phyloP scores from a whole-genome alignment of 2,329 filamentous ascomycete genomes.

The Stemphylium vesicarium region DNA sequence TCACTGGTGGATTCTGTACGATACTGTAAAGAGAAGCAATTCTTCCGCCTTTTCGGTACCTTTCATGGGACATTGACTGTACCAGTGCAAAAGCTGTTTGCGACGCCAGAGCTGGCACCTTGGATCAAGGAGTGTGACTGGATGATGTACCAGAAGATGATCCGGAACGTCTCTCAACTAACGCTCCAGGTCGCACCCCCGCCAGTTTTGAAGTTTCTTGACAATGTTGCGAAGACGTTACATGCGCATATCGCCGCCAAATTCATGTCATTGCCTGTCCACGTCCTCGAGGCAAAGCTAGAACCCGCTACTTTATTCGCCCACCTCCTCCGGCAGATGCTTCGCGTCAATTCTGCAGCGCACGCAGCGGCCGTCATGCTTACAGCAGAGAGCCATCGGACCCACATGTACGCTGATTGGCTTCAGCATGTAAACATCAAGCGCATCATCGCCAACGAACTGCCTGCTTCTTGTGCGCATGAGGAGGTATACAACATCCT shows the following conservation, averaged over 20 bases:
- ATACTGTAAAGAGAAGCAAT: constrained; percentile 95
- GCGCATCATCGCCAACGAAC: constrained; percentile 62
- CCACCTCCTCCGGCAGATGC: constrained; percentile 80
- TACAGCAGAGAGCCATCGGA: constrained; percentile 84
- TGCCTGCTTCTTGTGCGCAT: constrained; percentile 59
- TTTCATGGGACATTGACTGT: constrained; percentile 97
- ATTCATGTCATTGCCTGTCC: constrained; percentile 82
- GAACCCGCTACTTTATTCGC: constrained; percentile 89
- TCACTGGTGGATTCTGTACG: constrained; percentile 94
- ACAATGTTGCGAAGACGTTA: constrained; percentile 82
- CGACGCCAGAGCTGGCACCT: constrained; percentile 77
- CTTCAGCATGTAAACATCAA: constrained; percentile 66
- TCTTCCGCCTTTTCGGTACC: constrained; percentile 91
- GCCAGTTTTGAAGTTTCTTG: constrained; percentile 82
- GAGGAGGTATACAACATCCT: constrained; percentile 63
- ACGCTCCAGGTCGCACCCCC: constrained; percentile 91
- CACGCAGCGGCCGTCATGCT: constrained; percentile 94
- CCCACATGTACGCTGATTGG: constrained; percentile 96
- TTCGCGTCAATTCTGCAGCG: constrained; percentile 90
- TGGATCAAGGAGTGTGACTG: constrained; percentile 98
- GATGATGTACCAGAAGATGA: constrained; percentile 95
- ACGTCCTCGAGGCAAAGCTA: constrained; percentile 86
- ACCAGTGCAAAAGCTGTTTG: constrained; percentile 91
- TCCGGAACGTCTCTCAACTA: constrained; percentile 85
- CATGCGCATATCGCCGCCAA: constrained; percentile 82